Conservation (phyloP, 176 grass and related monocot genomes). For the Oryza longistaminata region DNA sequence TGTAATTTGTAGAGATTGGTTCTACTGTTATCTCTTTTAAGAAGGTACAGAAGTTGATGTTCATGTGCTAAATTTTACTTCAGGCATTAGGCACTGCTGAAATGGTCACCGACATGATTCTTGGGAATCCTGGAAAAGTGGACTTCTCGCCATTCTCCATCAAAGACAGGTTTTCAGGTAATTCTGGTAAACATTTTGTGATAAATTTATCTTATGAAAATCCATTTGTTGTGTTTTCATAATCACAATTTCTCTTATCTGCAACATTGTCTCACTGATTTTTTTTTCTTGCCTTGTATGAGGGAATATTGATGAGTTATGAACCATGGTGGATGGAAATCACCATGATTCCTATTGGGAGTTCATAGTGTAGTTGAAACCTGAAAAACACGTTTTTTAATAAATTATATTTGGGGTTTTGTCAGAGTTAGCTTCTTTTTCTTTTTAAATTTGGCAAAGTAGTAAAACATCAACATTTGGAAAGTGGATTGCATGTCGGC, state of each 20-base stretch:
- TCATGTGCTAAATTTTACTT: constrained; percentile 41
- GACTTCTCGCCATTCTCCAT: constrained; percentile 69
- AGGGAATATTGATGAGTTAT: too few species aligned
- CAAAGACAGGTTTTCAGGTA: constrained; percentile 69
- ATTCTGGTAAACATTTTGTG: constrained; percentile 10
- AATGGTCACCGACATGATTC: constrained; percentile 91
- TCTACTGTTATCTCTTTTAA: constrained; percentile 16
- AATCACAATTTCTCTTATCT: too few species aligned
- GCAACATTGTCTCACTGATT: background rate
- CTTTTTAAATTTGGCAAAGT: constrained; percentile 7
- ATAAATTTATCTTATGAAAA: background rate
- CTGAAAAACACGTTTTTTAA: background rate
- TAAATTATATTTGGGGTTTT: constrained; percentile 1
- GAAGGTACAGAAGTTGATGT: constrained; percentile 30
- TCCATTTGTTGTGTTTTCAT: background rate
- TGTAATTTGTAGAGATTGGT: background rate
- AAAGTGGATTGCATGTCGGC: constrained; percentile 38
- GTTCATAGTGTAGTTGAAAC: constrained; percentile 11
- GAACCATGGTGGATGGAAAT: background rate
- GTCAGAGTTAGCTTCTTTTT: constrained; percentile 16
- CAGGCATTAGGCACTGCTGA: constrained; percentile 94
- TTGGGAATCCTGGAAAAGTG: constrained; percentile 64
- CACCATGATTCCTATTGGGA: background rate
- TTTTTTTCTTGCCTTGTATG: constrained; percentile 15
- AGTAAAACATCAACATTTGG: constrained; percentile 36